These are phyloP conservation scores for Suhomyces guaymorum DNA, from an alignment of 1,139 yeast species.

Conservation along the genomic window DNA sequence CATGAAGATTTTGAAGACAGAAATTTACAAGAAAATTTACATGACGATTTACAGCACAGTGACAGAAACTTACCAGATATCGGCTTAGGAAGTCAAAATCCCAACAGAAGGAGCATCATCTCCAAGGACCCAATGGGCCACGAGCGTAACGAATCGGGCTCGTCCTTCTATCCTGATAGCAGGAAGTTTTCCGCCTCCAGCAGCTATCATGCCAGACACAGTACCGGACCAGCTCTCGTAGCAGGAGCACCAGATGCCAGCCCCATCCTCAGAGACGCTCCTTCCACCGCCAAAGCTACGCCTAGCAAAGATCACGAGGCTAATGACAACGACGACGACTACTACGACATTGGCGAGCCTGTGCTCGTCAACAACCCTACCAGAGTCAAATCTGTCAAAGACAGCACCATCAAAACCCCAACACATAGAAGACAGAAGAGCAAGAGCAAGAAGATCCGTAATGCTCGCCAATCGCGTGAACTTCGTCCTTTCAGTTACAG, in stretches of 20 bases:
- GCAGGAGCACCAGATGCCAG: too few species aligned
- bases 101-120: neutral
- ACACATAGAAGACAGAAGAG: slow-evolving; percentile 15
- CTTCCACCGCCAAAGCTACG: too few species aligned
- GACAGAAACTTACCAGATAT: too few species aligned
- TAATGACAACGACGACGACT: slow-evolving; percentile 31
- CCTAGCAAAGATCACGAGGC: slow-evolving; percentile 1
- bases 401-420: slow-evolving; percentile 22
- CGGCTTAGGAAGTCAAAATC: too few species aligned
- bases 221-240: slow-evolving; percentile 7
- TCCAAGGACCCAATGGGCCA: neutral
- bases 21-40: too few species aligned
- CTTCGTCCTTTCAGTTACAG: slow-evolving; percentile 58
- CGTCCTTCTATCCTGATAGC: slow-evolving; percentile 11
- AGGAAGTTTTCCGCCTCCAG: slow-evolving; percentile 6
- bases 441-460: slow-evolving; percentile 20
- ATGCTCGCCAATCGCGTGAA: slow-evolving; percentile 18
- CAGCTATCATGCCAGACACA: slow-evolving; percentile 6
- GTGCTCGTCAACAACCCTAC: slow-evolving; percentile 33
- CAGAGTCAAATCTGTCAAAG: slow-evolving; percentile 39
- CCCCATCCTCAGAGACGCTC: too few species aligned
- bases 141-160: slow-evolving; percentile 6
- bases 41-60: too few species aligned
- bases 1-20: too few species aligned
- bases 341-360: slow-evolving; percentile 43